phyloP scores from a whole-genome alignment of 345 rosid species.

The Turnera subulata region DNA sequence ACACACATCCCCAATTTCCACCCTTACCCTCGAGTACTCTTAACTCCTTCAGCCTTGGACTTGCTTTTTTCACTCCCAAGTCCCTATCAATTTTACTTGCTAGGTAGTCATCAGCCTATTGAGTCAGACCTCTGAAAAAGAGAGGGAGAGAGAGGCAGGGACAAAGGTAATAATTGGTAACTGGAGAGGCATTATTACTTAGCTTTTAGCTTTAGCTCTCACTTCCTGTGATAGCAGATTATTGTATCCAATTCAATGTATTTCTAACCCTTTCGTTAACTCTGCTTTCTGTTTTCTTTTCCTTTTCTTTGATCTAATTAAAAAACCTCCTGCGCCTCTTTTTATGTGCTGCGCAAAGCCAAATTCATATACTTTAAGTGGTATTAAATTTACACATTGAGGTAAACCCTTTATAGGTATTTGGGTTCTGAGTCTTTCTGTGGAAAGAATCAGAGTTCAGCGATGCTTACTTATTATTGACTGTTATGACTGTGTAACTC shows the following conservation, averaged over 20 bases:
- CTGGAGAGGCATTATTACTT: too few relatives aligned
- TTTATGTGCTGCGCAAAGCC: too few relatives aligned
- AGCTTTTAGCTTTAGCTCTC: too few relatives aligned
- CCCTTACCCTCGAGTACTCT: constrained; percentile 13
- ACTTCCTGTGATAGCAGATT: too few relatives aligned
- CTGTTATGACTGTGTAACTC: constrained; percentile 13
- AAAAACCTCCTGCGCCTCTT: too few relatives aligned
- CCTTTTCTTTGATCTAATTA: too few relatives aligned
- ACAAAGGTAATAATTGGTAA: too few relatives aligned
- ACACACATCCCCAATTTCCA: background rate
- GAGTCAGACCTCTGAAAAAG: constrained; percentile 1
- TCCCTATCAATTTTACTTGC: background rate
- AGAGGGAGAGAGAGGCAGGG: too few relatives aligned
- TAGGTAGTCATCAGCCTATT: background rate
- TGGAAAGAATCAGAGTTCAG: constrained; percentile 7
- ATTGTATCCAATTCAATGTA: too few relatives aligned
- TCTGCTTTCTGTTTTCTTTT: too few relatives aligned
- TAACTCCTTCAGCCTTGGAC: background rate
- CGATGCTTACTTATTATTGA: constrained; percentile 12
- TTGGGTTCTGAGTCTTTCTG: constrained; percentile 11
- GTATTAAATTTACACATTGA: constrained; percentile 3
- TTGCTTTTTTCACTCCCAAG: background rate
- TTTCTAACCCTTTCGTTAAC: too few relatives aligned
- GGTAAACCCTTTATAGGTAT: background rate
- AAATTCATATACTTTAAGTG: constrained; percentile 21